These are phyloP conservation scores for Elymus sibiricus DNA, from an alignment of 176 grass and related monocot species.

Conservation along the genomic window DNA sequence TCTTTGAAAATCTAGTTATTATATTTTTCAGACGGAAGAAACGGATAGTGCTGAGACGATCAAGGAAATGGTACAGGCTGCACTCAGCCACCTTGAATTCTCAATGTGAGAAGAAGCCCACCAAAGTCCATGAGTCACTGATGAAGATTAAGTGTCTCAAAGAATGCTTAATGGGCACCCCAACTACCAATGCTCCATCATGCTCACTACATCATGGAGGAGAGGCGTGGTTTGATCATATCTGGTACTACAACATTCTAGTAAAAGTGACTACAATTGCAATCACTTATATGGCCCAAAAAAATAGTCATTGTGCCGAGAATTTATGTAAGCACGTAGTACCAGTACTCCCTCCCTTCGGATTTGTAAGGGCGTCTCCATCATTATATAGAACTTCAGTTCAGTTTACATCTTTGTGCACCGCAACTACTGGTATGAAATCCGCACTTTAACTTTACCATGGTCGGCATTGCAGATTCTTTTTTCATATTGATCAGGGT, in stretches of 20 bases:
- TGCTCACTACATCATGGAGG: too few species aligned
- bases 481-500: background rate
- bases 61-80: constrained; percentile 3
- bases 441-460: background rate
- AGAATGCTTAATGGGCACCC: too few species aligned
- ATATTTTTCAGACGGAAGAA: constrained; percentile 14
- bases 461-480: background rate
- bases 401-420: background rate
- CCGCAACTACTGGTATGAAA: background rate
- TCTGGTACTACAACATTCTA: too few species aligned
- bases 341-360: too few species aligned
- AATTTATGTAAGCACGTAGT: too few species aligned
- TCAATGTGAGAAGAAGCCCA: background rate
- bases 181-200: too few species aligned
- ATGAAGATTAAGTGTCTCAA: too few species aligned
- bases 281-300: too few species aligned
- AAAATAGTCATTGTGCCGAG: too few species aligned
- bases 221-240: too few species aligned
- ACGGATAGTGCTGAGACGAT: background rate
- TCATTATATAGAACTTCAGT: background rate
- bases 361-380: background rate
- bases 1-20: background rate
- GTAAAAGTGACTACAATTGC: too few species aligned
- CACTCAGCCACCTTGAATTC: constrained; percentile 6
- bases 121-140: background rate